phyloP scores from a whole-genome alignment of 2,329 filamentous ascomycete genomes.

The Monosporascus sp. region DNA sequence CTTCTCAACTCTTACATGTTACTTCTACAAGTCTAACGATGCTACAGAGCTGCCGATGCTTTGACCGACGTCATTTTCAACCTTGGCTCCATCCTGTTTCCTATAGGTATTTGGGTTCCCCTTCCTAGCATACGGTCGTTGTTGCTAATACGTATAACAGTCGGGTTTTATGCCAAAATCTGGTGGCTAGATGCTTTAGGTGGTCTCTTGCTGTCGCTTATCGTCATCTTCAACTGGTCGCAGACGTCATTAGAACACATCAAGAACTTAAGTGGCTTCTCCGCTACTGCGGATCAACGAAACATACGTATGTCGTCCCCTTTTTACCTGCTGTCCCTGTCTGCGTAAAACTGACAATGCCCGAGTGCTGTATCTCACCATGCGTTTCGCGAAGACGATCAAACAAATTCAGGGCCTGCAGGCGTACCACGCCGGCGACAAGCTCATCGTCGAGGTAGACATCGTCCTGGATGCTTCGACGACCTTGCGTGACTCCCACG shows the following conservation, averaged over 20 bases:
- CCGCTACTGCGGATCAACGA: constrained; percentile 72
- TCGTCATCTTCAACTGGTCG: constrained; percentile 78
- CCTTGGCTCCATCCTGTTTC: constrained; percentile 81
- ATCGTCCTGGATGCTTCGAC: constrained; percentile 75
- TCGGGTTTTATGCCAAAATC: constrained; percentile 68
- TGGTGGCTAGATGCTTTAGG: constrained; percentile 84
- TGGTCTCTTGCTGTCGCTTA: constrained; percentile 69
- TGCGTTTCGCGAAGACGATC: constrained; percentile 88
- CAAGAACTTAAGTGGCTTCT: constrained; percentile 72
- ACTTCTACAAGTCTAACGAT: constrained; percentile 3
- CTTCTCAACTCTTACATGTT: not conserved
- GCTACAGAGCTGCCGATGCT: constrained; percentile 41
- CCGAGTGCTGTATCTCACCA: constrained; percentile 75
- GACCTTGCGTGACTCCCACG: constrained; percentile 72
- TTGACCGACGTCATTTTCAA: constrained; percentile 85
- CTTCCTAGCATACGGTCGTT: not conserved
- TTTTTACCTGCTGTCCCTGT: not conserved
- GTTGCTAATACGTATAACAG: constrained; percentile 23
- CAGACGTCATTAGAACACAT: constrained; percentile 70
- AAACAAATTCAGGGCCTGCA: constrained; percentile 79
- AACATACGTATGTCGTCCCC: constrained; percentile 51
- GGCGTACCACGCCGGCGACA: constrained; percentile 81
- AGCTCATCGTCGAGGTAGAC: constrained; percentile 78
- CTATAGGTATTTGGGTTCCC: constrained; percentile 47
- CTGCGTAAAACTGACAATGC: constrained; percentile 3